phyloP scores from a whole-genome alignment of 2,329 filamentous ascomycete genomes.

The Colletotrichum sp. region DNA sequence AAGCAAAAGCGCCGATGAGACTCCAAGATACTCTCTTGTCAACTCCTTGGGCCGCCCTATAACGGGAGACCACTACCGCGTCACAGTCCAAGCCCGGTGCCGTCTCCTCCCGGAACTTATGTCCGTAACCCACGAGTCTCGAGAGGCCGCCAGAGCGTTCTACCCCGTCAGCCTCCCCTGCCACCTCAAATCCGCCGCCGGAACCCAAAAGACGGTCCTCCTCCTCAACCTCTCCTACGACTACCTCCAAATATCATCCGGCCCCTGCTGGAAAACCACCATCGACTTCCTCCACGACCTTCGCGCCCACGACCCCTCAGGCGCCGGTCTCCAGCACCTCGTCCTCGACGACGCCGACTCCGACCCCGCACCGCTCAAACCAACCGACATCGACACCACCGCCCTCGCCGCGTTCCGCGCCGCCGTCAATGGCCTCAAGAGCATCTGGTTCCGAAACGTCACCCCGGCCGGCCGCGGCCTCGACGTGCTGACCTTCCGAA shows the following conservation, averaged over 20 bases:
- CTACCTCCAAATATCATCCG: background rate
- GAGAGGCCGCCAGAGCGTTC: background rate
- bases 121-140: background rate
- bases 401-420: background rate
- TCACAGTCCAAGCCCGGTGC: background rate
- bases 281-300: constrained; percentile 14
- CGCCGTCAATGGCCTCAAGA: background rate
- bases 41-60: background rate
- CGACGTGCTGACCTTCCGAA: background rate
- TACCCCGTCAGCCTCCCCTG: background rate
- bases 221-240: background rate
- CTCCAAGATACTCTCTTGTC: background rate
- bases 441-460: constrained; percentile 4
- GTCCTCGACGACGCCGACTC: background rate
- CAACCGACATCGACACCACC: background rate
- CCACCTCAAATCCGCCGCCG: background rate
- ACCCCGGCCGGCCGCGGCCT: background rate
- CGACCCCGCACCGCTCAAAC: background rate
- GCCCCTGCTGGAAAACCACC: background rate
- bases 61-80: background rate
- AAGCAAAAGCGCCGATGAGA: no score
- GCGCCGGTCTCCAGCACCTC: background rate
- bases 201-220: background rate
- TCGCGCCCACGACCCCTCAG: background rate
- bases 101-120: background rate